Base-by-base conservation (phyloP, 495 filamentous ascomycete species). In the Entonaema liquescens region DNA sequence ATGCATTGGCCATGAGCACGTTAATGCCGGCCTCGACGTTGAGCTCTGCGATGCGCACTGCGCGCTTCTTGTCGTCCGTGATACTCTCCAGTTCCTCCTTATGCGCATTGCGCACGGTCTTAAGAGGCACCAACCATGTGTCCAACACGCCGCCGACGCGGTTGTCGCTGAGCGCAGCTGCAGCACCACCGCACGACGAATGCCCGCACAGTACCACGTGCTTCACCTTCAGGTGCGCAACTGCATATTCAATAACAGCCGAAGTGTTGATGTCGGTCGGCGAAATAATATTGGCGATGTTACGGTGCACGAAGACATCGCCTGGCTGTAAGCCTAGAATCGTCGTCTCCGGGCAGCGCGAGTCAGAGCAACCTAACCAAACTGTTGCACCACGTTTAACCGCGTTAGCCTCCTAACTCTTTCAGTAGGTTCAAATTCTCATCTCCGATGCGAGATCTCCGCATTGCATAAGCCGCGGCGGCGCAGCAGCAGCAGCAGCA, bases 361-460 rank as follows among this genome's bases (percentile, higher is more conserved):
- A 92, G 84, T 97, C 93, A 68, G 93, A 92, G 86, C 94, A 97
- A 73, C 93, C 94, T 71, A 97, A 85, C 94, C 94, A 97, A 70
- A 97, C 85, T 87, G 38, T 57, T 36, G 36, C 52, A 25, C 42
- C 13, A 40, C 36, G 47, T 47, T 55, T 36, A 17, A 15, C 38
- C 40, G 29, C 53, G n/a, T 72, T 67, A 71, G 62, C 68, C 47
- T 49, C 36, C 36, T 67, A 15, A 55, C 54, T 61, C 26, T 23
- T 33, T 25, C 36, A 13, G 1, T 15, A 56, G 33, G 33, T 29
- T 58, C 1, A 40, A 28, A 35, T 58, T 58, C 7, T 13, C 31
- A 58, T 25, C 19, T 21, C 55, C 33, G 11, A 33, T 36, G 33
- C 4, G 53, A 33, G 42, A 58, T 52, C 59, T 50, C 53, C 59